phyloP scores from a whole-genome alignment of 192 early-diverging fungal species.

The Podila verticillata region DNA sequence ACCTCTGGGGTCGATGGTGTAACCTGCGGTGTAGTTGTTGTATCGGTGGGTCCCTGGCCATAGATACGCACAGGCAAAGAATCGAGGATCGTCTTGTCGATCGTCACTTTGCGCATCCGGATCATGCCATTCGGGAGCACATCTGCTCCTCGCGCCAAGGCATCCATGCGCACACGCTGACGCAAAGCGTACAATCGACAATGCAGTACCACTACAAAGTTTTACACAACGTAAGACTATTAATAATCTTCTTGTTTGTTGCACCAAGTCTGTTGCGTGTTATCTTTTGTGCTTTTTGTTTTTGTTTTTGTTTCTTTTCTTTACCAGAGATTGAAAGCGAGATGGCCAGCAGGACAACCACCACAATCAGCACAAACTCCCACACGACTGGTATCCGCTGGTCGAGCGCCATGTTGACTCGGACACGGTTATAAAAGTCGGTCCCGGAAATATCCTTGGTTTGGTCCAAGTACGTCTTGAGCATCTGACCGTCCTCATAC shows the following conservation, averaged over 20 bases:
- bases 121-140: conserved; percentile 35
- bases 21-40: neutral
- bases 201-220: conserved; percentile 38
- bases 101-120: conserved; percentile 23
- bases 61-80: conserved; percentile 29
- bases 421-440: conserved; percentile 7
- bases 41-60: conserved; percentile 3
- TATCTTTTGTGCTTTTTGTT: no score
- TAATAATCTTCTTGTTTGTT: no score
- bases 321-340: conserved; percentile 47
- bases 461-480: neutral
- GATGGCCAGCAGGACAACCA: conserved; percentile 29
- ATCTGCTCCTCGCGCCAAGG: conserved; percentile 30
- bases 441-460: conserved; percentile 2
- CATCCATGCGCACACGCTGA: conserved; percentile 32
- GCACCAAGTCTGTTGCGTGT: no score
- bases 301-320: no score
- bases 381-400: conserved; percentile 31
- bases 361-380: conserved; percentile 45
- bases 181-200: conserved; percentile 34
- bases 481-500: conserved; percentile 13
- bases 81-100: conserved; percentile 27
- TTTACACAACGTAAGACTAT: no score
- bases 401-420: conserved; percentile 1
- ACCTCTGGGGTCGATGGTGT: no score